Percentiles rank a stretch among this genome's conserved stretches.
Evolutionary conservation across 2,329 filamentous ascomycete species (phyloP).

Genomic region (Cercospora beticola): DNA sequence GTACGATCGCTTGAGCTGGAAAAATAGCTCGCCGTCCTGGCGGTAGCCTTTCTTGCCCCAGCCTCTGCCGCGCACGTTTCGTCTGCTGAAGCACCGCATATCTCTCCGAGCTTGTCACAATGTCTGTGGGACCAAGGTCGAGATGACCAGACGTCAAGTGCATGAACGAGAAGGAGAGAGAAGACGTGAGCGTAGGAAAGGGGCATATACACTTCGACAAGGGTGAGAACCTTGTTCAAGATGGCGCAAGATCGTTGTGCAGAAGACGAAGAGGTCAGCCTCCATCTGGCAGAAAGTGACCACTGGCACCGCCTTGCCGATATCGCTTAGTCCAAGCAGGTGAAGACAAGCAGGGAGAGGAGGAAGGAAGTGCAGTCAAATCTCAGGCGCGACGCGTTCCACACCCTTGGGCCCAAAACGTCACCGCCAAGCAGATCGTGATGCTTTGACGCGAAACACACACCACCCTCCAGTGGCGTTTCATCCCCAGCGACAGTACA

Average conservation of each 20-base stretch:
- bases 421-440: not conserved
- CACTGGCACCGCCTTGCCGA: not conserved
- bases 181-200: not conserved
- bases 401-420: not conserved
- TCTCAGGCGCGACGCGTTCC: not conserved
- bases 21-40: conserved; percentile 6
- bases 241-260: not conserved
- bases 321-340: not conserved
- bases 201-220: not conserved
- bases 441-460: not conserved
- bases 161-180: not conserved
- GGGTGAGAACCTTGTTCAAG: not conserved
- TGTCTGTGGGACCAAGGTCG: not conserved
- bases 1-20: conserved; percentile 10
- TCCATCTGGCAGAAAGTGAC: not conserved
- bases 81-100: conserved; percentile 2
- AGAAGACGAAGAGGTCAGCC: not conserved
- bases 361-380: not conserved
- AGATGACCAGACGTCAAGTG: not conserved
- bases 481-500: not conserved
- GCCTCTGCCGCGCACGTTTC: conserved; percentile 9
- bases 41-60: conserved; percentile 7
- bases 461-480: not conserved
- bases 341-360: not conserved
- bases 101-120: not conserved